Base-by-base conservation (phyloP, 129 eudicot species). In the Escallonia herrerae region DNA sequence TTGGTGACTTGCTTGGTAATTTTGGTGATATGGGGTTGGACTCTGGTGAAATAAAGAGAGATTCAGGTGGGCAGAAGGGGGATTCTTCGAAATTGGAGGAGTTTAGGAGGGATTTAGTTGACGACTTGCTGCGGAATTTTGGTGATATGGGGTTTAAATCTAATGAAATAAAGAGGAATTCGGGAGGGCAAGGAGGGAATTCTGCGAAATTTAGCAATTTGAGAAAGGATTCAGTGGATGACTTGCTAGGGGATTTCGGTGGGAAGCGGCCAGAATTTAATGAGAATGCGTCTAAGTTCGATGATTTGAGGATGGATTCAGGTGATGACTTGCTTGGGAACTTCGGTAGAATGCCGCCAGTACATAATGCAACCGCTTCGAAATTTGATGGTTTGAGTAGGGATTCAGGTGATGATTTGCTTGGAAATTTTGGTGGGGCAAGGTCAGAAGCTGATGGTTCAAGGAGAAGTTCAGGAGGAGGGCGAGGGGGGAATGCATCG, bases 71-170 rank as follows among this genome's bases (percentile, higher is more conserved):
- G 33, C 33, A 22, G 33, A 22, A 22, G 33, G 33, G 33, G 33
- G 1, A 22, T 22, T 22, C 33, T 22, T 22, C 33, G 0, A 22
- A 22, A 22, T 22, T 22, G 1, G 33, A 22, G 1, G 33, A 22
- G 33, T 22, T 22, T 22, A 22, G 33, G 1, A 22, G 33, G 33
- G 68, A 63, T 67, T 48, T 73, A 4, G 65, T 71, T 62, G 97
- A 81, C 79, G 97, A 87, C 72, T 67, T 84, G 71, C 69, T 87
- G 41, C 87, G 81, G 39, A 59, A 46, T 56, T 82, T 87, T 70
- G 87, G 62, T 50, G 74, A 73, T 10, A 43, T 77, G 66, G 80
- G 84, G 49, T 54, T 45, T 15, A 76, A 69, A 44, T 37, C 78
- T 9, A 71, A 67, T 59, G 64, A 65, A 62, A 15, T 56, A n/a